Evolutionary conservation across 2,329 filamentous ascomycete species (phyloP), one percentile per base, ranked within the genome.

Genomic region (Zalaria obscura): DNA sequence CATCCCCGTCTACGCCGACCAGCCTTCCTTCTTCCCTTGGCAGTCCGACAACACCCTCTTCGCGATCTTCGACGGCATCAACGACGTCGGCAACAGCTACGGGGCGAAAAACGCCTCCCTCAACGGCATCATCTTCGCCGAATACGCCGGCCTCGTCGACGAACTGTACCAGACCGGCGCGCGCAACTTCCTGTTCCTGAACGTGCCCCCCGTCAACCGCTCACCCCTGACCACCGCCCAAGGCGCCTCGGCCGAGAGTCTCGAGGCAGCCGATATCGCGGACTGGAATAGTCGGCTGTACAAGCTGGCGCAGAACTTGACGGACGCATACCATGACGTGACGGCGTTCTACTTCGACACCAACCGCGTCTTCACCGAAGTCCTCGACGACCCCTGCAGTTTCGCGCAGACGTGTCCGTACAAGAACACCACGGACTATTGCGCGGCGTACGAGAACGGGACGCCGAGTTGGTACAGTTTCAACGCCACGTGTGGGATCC

Each of bases 371-470:
- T 80, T 72, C 48, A 63, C 59, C 1, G 52, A 65, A 26, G 70
- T 75, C 2, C 54, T 79, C 31, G 65, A 75, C 38, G 55, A 76
- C 25, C 73, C 74, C 0, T 52, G 48, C n/a, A 58, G 54, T 5
- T 72, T 64, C 45, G 50, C 58, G 26, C 65, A 74, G 55, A 78
- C 75, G 0, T 62, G 62, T 1, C 58, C 58, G 0, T 64, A 72
- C 38, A 70, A 69, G 54, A 77, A 80, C 50, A 68, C 67, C 0
- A 78, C 72, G 0, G 61, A 46, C 0, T 78, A 65, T 46, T 80
- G 76, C 49, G 52, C 48, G 7, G 65, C 61, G 1, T 80, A 80
- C 53, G 53, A 65, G 49, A 72, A 71, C 45, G 63, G 62, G 3
- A 60, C 63, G 1, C 53, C 59, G 2, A 53, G 47, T 1, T 61